phyloP scores from a whole-genome alignment of 2,329 filamentous ascomycete genomes.

The Fusarium sp. region DNA sequence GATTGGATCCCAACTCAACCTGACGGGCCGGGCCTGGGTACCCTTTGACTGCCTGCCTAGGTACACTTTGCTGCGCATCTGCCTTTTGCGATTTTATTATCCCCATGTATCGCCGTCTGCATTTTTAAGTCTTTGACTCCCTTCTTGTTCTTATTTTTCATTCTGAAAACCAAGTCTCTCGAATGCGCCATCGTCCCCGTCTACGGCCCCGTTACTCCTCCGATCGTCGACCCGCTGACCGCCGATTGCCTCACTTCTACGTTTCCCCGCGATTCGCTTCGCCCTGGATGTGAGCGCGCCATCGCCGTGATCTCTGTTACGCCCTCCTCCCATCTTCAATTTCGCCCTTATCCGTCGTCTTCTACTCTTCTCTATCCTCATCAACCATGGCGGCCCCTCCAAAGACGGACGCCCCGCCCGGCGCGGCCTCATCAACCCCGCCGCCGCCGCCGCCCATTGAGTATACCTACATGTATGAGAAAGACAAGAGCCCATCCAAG shows the following conservation, averaged over 20 bases:
- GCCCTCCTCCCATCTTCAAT: constrained; percentile 4
- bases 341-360: neutral
- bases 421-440: constrained; percentile 35
- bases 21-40: constrained; percentile 15
- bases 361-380: neutral
- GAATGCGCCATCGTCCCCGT: constrained; percentile 33
- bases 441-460: constrained; percentile 45
- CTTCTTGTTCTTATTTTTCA: neutral
- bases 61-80: constrained; percentile 1
- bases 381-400: constrained; percentile 42
- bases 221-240: constrained; percentile 35
- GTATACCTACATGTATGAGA: constrained; percentile 75
- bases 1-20: constrained; percentile 22
- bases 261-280: constrained; percentile 33
- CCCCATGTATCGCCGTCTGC: neutral
- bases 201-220: constrained; percentile 15
- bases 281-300: constrained; percentile 35
- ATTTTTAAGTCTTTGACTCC: neutral
- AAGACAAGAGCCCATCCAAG: constrained; percentile 72
- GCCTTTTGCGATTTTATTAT: constrained; percentile 12
- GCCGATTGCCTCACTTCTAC: constrained; percentile 32
- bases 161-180: neutral
- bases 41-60: constrained; percentile 2
- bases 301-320: constrained; percentile 7
- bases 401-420: constrained; percentile 37